These are phyloP conservation scores for Botrytis hyacinthi DNA, from an alignment of 2,329 filamentous ascomycete species.

Conservation along the genomic window DNA sequence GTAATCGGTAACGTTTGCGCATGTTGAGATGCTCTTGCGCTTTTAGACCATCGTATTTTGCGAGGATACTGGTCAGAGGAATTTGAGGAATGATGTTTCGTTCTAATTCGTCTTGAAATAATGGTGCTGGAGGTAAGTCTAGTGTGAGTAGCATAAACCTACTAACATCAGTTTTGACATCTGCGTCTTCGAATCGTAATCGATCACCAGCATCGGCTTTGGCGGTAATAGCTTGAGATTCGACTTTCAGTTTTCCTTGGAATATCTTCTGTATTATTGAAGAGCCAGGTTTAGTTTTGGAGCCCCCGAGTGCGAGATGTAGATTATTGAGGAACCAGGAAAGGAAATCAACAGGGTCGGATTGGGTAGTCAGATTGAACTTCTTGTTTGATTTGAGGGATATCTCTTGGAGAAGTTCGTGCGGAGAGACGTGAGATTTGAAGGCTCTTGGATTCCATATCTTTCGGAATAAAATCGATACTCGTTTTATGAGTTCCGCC, in stretches of 20 bases:
- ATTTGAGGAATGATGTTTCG: slow-evolving; percentile 96
- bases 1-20: slow-evolving; percentile 81
- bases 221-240: slow-evolving; percentile 90
- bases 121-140: slow-evolving; percentile 84
- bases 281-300: slow-evolving; percentile 77
- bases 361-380: slow-evolving; percentile 86
- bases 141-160: slow-evolving; percentile 91
- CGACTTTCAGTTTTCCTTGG: slow-evolving; percentile 87
- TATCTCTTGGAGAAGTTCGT: slow-evolving; percentile 95
- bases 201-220: slow-evolving; percentile 84
- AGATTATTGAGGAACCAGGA: slow-evolving; percentile 98
- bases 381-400: slow-evolving; percentile 86
- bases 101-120: slow-evolving; percentile 94
- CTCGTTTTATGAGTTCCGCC: slow-evolving; percentile 82
- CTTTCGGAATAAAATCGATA: slow-evolving; percentile 88
- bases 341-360: slow-evolving; percentile 93
- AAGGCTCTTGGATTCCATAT: slow-evolving; percentile 98
- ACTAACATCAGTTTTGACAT: slow-evolving; percentile 71
- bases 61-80: slow-evolving; percentile 76
- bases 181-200: slow-evolving; percentile 86
- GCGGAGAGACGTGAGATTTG: slow-evolving; percentile 93
- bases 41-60: slow-evolving; percentile 87
- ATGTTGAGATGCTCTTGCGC: slow-evolving; percentile 88
- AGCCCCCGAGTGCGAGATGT: slow-evolving; percentile 86
- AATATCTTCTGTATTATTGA: slow-evolving; percentile 91